phyloP scores from a whole-genome alignment of 1,284 basidiomycete genomes.

The Naganishia sp. region DNA sequence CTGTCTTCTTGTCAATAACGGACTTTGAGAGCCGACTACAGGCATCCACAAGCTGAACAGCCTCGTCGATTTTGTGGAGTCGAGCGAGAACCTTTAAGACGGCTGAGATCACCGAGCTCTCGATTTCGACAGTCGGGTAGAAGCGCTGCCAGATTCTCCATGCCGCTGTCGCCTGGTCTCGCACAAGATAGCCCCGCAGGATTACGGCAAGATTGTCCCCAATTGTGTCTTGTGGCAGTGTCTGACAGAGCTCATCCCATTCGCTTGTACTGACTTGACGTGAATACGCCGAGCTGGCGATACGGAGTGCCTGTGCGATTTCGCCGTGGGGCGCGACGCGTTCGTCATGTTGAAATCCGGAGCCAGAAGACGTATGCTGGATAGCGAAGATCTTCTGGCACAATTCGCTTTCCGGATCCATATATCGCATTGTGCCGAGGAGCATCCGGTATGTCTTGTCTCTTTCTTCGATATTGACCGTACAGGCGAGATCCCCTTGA shows the following conservation, averaged over 20 bases:
- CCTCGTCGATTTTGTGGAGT: constrained; percentile 15
- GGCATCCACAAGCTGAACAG: constrained; percentile 22
- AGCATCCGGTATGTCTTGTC: constrained; percentile 4
- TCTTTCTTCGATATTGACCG: background rate
- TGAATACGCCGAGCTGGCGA: constrained; percentile 8
- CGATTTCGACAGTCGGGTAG: constrained; percentile 5
- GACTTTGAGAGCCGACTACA: constrained; percentile 11
- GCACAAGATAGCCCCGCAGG: constrained; percentile 15
- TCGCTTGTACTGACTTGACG: background rate
- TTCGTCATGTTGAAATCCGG: background rate
- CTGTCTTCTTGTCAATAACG: constrained; percentile 5
- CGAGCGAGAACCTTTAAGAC: constrained; percentile 25
- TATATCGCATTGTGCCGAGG: constrained; percentile 6
- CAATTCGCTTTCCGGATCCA: background rate
- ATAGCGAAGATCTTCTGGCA: constrained; percentile 4
- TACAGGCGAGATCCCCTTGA: background rate
- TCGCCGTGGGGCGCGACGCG: background rate
- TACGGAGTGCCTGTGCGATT: background rate
- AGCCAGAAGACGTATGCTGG: background rate
- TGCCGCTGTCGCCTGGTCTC: background rate
- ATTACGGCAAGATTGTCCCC: constrained; percentile 4
- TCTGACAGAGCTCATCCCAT: constrained; percentile 19
- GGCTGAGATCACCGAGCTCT: constrained; percentile 3
- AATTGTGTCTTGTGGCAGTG: background rate
- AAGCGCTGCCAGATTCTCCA: constrained; percentile 23